These are phyloP conservation scores for Metschnikowia similis DNA, from an alignment of 805 yeast species.

Conservation along the genomic window DNA sequence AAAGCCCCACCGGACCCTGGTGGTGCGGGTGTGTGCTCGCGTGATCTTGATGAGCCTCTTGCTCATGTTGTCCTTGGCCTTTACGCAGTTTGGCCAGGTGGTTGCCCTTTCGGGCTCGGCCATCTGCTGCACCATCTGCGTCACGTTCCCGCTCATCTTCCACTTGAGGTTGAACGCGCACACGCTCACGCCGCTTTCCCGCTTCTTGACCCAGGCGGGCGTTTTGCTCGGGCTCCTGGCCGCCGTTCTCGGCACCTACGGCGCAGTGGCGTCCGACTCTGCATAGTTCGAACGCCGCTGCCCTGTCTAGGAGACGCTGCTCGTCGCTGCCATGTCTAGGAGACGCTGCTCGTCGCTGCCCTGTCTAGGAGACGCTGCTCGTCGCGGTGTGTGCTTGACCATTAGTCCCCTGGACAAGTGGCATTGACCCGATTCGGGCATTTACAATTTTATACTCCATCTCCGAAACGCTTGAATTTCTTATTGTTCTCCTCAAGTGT, in stretches of 20 bases:
- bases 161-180: conserved; percentile 17
- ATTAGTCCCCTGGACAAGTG: too few species aligned
- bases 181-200: conserved; percentile 7
- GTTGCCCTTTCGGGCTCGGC: conserved; percentile 41
- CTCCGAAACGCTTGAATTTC: too few species aligned
- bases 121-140: conserved; percentile 39
- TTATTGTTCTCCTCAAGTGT: too few species aligned
- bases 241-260: conserved; percentile 17
- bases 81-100: conserved; percentile 37
- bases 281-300: not conserved
- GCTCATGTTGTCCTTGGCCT: conserved; percentile 23
- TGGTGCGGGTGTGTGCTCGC: conserved; percentile 16
- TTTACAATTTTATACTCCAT: too few species aligned
- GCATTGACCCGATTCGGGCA: too few species aligned
- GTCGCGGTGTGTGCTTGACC: too few species aligned
- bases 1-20: not conserved
- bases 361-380: too few species aligned
- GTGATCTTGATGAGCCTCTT: conserved; percentile 20
- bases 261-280: conserved; percentile 7
- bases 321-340: too few species aligned
- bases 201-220: conserved; percentile 6
- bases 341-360: too few species aligned
- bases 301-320: too few species aligned
- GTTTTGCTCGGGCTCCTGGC: conserved; percentile 11
- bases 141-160: conserved; percentile 37